A percentile compares a stretch with the other conserved stretches of the same genome.
phyloP scores from a whole-genome alignment of 495 filamentous ascomycete species.

The Immersiella caudata region DNA sequence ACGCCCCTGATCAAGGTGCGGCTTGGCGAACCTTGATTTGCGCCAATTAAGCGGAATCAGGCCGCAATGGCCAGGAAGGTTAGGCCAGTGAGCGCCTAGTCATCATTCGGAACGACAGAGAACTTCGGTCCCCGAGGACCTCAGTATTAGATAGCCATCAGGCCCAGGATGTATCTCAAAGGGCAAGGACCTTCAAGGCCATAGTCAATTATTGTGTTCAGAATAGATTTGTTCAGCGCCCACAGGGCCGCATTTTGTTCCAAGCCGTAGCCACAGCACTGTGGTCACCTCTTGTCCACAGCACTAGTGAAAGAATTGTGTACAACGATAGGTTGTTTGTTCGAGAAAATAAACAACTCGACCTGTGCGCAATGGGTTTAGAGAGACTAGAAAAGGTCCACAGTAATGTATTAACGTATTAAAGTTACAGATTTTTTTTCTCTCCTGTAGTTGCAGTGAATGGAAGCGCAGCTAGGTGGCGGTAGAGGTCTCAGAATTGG shows the following conservation, averaged over 20 bases:
- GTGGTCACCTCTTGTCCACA: constrained; percentile 14
- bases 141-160: constrained; percentile 13
- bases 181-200: constrained; percentile 16
- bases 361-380: no score
- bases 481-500: constrained; percentile 1
- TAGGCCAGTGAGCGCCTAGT: constrained; percentile 8
- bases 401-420: not conserved
- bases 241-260: constrained; percentile 20
- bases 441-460: constrained; percentile 3
- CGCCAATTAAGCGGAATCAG: not conserved
- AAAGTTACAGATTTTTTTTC: constrained; percentile 2
- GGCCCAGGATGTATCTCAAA: constrained; percentile 4
- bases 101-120: constrained; percentile 14
- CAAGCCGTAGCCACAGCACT: constrained; percentile 12
- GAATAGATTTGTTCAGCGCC: constrained; percentile 19
- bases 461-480: not conserved
- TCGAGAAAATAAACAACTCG: no score
- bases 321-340: no score
- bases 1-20: no score
- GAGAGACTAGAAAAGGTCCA: no score
- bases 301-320: no score
- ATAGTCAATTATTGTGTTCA: constrained; percentile 19
- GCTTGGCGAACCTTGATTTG: no score
- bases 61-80: constrained; percentile 10
- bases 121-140: constrained; percentile 16